Evolutionary conservation across 2,329 filamentous ascomycete species (phyloP), one percentile per base, ranked within the genome.

Genomic region (Myriosclerotinia curreyana): DNA sequence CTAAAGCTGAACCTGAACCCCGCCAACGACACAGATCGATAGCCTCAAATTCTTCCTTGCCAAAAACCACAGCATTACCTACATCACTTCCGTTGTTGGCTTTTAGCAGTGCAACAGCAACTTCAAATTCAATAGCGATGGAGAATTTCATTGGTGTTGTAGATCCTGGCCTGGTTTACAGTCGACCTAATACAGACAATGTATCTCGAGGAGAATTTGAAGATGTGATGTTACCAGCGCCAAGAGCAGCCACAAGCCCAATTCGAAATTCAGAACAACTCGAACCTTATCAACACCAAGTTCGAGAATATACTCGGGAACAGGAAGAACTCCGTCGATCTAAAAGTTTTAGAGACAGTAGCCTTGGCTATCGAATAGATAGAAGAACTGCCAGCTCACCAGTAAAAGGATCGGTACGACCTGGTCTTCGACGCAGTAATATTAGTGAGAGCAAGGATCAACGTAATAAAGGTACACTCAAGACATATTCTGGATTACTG

Each of bases 141-240:
- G 75, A 79, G 46, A 78, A 75, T 54, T 76, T 79, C 7, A 76
- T 74, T 36, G 78, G 78, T 9, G 81, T 78, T n/a, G 84, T 88
- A 7, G 79, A 88, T 68, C 85, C 85, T 1, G 85, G 83, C 9
- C 76, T 88, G 20, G 75, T 88, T 9, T 83, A 85, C 71, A 82
- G 81, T 67, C 78, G 79, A 71, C 66, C 65, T n/a, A 67, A 66
- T 58, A 64, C 63, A 31, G 54, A 66, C 3, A 69, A 58, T 25
- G 66, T 66, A 65, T 42, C 66, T 31, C 70, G 68, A 17, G 42
- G 42, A 28, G 69, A 59, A 31, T 71, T 71, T 61, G 68, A 68
- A 44, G 70, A 73, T 56, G 65, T 68, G 40, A 46, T 65, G n/a
- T 31, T 71, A n/a, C 72, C 72, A 38, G 65, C 68, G 25, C 51